Evolutionary conservation across 441 rosid genomes (phyloP).

Genomic region (Populus hybrid): DNA sequence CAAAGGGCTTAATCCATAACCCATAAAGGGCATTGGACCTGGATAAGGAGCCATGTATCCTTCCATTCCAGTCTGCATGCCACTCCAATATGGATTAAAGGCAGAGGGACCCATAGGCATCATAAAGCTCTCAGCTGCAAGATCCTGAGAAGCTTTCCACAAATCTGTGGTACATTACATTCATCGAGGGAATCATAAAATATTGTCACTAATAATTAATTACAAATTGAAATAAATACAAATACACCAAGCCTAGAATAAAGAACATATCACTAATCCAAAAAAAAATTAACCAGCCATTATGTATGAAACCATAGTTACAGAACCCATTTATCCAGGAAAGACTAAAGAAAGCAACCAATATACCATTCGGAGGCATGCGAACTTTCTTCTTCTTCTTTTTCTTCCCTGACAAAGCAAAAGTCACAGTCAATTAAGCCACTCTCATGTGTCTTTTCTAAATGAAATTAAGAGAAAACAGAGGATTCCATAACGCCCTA

Average conservation of each 20-base stretch:
- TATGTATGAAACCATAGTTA: not conserved
- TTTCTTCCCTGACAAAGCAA: slow-evolving; percentile 59
- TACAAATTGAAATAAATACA: slow-evolving; percentile 4
- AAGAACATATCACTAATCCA: not conserved
- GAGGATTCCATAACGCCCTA: not conserved
- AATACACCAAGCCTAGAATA: not conserved
- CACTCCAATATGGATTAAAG: slow-evolving; percentile 73
- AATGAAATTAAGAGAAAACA: not conserved
- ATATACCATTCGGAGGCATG: slow-evolving; percentile 58
- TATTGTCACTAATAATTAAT: not conserved
- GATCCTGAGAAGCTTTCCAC: slow-evolving; percentile 80
- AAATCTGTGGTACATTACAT: slow-evolving; percentile 46
- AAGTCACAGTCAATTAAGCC: slow-evolving; percentile 1
- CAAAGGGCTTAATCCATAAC: slow-evolving; percentile 68
- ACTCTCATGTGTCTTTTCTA: not conserved
- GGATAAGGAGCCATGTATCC: slow-evolving; percentile 56
- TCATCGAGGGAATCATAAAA: not conserved
- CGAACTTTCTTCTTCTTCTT: slow-evolving; percentile 96
- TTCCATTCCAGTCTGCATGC: slow-evolving; percentile 87
- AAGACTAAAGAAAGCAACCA: not conserved
- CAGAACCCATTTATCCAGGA: not conserved
- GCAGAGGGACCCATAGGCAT: slow-evolving; percentile 80
- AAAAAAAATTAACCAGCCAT: not conserved
- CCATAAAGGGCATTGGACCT: slow-evolving; percentile 68
- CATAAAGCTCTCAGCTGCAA: slow-evolving; percentile 78